Conservation (phyloP, 306 rosid genomes). For the Glycine tomentella region DNA sequence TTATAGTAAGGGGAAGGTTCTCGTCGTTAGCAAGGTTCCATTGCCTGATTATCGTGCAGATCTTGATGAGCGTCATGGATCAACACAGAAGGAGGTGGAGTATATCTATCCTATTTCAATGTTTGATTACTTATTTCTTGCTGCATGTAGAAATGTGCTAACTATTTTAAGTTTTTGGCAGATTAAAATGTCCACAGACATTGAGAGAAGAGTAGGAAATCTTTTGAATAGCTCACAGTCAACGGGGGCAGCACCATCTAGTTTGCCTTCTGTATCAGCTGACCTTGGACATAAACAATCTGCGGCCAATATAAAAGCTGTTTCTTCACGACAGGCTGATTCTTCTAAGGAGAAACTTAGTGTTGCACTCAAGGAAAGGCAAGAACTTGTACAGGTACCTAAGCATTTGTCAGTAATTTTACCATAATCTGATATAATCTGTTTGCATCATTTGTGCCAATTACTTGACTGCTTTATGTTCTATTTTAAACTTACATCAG, state of each 20-base stretch:
- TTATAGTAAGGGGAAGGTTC: conserved; percentile 82
- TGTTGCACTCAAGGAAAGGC: conserved; percentile 74
- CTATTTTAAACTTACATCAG: conserved; percentile 30
- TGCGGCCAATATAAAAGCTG: conserved; percentile 44
- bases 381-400: conserved; percentile 72
- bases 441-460: conserved; percentile 30
- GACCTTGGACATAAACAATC: conserved; percentile 56
- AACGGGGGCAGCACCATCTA: conserved; percentile 42
- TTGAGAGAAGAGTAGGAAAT: conserved; percentile 80
- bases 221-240: conserved; percentile 72
- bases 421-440: not conserved
- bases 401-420: conserved; percentile 38
- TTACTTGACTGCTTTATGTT: conserved; percentile 35
- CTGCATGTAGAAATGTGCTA: conserved; percentile 21
- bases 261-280: conserved; percentile 52
- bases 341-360: conserved; percentile 67
- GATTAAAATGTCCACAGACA: conserved; percentile 90
- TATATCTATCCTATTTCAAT: conserved; percentile 32
- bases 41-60: conserved; percentile 97
- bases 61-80: conserved; percentile 95
- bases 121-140: conserved; percentile 18
- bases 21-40: conserved; percentile 90
- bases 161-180: conserved; percentile 47
- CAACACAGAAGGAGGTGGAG: conserved; percentile 85
- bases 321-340: conserved; percentile 53